Percentiles rank a stretch among this genome's conserved stretches.
phyloP scores from a whole-genome alignment of 495 filamentous ascomycete species.

The Cladorrhinum samala region DNA sequence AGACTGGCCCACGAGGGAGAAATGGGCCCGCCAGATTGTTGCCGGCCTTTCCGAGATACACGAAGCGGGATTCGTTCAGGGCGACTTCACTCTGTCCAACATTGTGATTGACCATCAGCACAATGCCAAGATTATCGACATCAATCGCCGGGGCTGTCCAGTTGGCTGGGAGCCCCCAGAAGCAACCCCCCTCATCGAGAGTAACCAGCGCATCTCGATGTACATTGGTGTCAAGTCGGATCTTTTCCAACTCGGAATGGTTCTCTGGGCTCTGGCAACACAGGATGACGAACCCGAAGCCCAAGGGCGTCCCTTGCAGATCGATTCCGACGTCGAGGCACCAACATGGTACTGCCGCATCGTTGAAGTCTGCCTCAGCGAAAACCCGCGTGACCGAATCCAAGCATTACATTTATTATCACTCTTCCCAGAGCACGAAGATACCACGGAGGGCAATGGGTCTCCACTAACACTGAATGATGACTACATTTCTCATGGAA shows the following conservation, averaged over 20 bases:
- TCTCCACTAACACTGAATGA: slow-evolving; percentile 28
- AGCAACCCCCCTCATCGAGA: slow-evolving; percentile 78
- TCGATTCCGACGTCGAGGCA: slow-evolving; percentile 34
- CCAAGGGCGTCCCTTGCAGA: slow-evolving; percentile 61
- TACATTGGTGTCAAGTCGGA: slow-evolving; percentile 98
- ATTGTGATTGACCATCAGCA: slow-evolving; percentile 84
- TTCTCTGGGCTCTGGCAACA: slow-evolving; percentile 85
- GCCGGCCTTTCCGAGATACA: slow-evolving; percentile 88
- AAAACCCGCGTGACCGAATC: slow-evolving; percentile 36
- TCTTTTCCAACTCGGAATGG: slow-evolving; percentile 94
- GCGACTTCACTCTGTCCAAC: slow-evolving; percentile 94
- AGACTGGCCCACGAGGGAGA: slow-evolving; percentile 70
- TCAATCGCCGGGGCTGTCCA: slow-evolving; percentile 91
- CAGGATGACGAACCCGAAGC: slow-evolving; percentile 86
- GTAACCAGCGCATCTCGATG: slow-evolving; percentile 91
- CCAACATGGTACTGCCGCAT: slow-evolving; percentile 40
- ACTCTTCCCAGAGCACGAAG: slow-evolving; percentile 32
- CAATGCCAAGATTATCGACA: slow-evolving; percentile 95
- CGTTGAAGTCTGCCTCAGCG: slow-evolving; percentile 39
- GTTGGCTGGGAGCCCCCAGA: slow-evolving; percentile 98
- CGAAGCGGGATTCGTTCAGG: slow-evolving; percentile 93
- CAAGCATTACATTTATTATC: slow-evolving; percentile 38
- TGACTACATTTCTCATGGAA: slow-evolving; percentile 22
- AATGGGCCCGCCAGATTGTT: slow-evolving; percentile 91
- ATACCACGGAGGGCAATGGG: slow-evolving; percentile 19